These are phyloP conservation scores for Gloeophyllum trabeum DNA, from an alignment of 768 basidiomycete genomes.

Conservation along the genomic window DNA sequence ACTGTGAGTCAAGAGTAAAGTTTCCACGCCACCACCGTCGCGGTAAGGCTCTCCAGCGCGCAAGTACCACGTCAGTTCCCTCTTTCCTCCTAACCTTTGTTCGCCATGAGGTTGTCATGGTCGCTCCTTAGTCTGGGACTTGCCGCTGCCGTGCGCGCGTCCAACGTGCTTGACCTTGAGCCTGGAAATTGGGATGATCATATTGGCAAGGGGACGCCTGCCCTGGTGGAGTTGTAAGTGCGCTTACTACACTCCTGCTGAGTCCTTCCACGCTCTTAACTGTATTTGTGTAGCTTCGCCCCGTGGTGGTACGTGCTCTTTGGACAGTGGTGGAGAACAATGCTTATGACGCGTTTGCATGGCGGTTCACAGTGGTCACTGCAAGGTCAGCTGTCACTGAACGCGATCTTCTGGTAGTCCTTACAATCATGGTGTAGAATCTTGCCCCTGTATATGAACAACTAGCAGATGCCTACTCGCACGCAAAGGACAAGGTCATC, in stretches of 20 bases:
- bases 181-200: conserved; percentile 65
- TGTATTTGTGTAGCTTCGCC: conserved; percentile 45
- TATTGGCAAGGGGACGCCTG: conserved; percentile 73
- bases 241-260: too few species aligned
- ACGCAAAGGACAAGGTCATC: conserved; percentile 71
- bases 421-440: conserved; percentile 35
- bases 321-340: too few species aligned
- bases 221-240: conserved; percentile 85
- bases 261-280: background rate
- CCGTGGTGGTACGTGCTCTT: conserved; percentile 67
- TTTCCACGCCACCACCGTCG: too few species aligned
- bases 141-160: conserved; percentile 47
- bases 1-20: too few species aligned
- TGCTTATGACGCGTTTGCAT: too few species aligned
- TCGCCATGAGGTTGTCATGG: conserved; percentile 44
- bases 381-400: conserved; percentile 45
- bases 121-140: conserved; percentile 46
- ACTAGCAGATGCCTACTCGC: conserved; percentile 77
- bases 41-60: too few species aligned
- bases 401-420: background rate
- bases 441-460: conserved; percentile 85
- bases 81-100: background rate
- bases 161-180: conserved; percentile 75
- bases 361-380: conserved; percentile 70
- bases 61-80: too few species aligned